These are phyloP conservation scores for Glycyrrhiza uralensis DNA, from an alignment of 306 rosid species.

Conservation along the genomic window DNA sequence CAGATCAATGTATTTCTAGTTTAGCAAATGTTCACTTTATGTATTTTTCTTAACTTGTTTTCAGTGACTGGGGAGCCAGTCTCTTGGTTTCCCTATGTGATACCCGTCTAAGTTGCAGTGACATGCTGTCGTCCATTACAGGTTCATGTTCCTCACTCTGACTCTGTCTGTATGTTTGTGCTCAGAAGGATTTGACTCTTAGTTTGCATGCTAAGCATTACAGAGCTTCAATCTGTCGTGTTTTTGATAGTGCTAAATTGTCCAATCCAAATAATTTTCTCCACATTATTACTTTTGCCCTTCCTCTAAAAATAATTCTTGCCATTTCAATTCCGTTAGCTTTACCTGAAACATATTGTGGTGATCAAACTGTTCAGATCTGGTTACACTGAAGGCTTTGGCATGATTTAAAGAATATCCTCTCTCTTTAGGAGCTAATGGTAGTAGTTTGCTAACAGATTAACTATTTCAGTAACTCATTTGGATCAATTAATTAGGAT, in stretches of 20 bases:
- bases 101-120: slow-evolving; percentile 59
- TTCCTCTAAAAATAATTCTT: neutral
- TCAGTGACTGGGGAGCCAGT: slow-evolving; percentile 74
- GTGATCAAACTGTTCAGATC: slow-evolving; percentile 9
- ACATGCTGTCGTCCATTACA: slow-evolving; percentile 78
- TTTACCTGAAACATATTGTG: neutral
- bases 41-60: slow-evolving; percentile 23
- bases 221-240: slow-evolving; percentile 5
- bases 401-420: neutral
- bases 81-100: slow-evolving; percentile 78
- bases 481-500: slow-evolving; percentile 8
- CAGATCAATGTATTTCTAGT: slow-evolving; percentile 11
- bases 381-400: neutral
- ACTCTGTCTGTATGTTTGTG: neutral
- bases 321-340: neutral
- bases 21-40: slow-evolving; percentile 2
- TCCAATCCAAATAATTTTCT: neutral
- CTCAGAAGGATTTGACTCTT: slow-evolving; percentile 16
- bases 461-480: neutral
- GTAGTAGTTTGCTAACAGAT: neutral
- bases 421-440: neutral
- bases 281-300: neutral
- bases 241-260: neutral
- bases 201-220: neutral
- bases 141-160: slow-evolving; percentile 43